These are phyloP conservation scores for Dactylella cylindrospora DNA, from an alignment of 2,329 filamentous ascomycete species.

Conservation along the genomic window DNA sequence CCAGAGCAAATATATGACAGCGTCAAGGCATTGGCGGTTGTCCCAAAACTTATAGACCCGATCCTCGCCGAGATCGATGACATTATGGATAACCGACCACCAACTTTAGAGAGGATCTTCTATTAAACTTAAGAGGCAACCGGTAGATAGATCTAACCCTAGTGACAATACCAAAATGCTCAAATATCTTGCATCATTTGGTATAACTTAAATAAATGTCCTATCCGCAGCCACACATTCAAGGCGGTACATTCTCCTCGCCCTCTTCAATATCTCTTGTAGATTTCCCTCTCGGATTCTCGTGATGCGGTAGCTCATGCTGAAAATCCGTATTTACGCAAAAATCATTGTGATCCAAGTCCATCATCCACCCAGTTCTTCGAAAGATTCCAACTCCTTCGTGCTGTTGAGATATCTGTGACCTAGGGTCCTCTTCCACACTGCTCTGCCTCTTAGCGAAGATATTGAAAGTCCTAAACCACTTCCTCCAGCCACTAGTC, in stretches of 20 bases:
- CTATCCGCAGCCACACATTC: too few relatives aligned
- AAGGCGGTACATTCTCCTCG: too few relatives aligned
- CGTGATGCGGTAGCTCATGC: constrained; percentile 15
- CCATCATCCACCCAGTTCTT: constrained; percentile 8
- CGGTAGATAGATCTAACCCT: too few relatives aligned
- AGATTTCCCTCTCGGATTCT: too few relatives aligned
- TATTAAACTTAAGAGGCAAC: constrained; percentile 17
- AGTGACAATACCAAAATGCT: too few relatives aligned
- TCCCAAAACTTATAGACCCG: constrained; percentile 62
- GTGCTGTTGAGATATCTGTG: not conserved
- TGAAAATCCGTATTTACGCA: constrained; percentile 12
- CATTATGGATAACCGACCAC: constrained; percentile 62
- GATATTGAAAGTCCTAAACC: constrained; percentile 7
- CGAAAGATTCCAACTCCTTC: constrained; percentile 16
- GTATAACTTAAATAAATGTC: too few relatives aligned
- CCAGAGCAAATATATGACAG: constrained; percentile 65
- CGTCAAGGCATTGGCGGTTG: constrained; percentile 57
- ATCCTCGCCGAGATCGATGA: constrained; percentile 63
- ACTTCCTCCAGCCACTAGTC: constrained; percentile 5
- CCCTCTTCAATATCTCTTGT: too few relatives aligned
- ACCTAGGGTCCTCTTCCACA: constrained; percentile 1
- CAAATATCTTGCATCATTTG: too few relatives aligned
- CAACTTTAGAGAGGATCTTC: constrained; percentile 10
- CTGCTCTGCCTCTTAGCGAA: constrained; percentile 3
- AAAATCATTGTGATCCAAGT: constrained; percentile 31